These are phyloP conservation scores for Dendrostoma leiphaemia DNA, from an alignment of 2,329 filamentous ascomycete species.

Conservation along the genomic window DNA sequence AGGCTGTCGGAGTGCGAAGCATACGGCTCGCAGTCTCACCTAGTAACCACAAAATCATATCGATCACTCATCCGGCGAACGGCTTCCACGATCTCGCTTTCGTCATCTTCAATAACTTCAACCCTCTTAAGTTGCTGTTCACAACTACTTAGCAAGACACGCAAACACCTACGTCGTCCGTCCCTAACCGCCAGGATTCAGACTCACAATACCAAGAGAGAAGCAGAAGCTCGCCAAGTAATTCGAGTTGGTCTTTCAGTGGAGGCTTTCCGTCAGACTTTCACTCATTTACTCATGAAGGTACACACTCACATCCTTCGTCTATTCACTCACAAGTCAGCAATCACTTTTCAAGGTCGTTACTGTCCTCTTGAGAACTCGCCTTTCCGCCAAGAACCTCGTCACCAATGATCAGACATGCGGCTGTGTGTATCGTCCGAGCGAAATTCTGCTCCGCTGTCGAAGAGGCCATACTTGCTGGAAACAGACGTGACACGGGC, in stretches of 20 bases:
- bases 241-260: constrained; percentile 58
- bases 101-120: constrained; percentile 92
- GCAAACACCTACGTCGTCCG: no score
- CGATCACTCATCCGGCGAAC: constrained; percentile 80
- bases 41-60: constrained; percentile 95
- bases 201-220: constrained; percentile 55
- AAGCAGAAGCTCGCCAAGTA: constrained; percentile 67
- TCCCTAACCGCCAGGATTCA: no score
- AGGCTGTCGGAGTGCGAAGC: background rate
- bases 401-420: constrained; percentile 94
- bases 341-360: background rate
- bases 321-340: constrained; percentile 20
- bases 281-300: background rate
- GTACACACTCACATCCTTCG: constrained; percentile 25
- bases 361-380: constrained; percentile 23
- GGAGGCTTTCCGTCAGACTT: constrained; percentile 13
- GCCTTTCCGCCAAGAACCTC: constrained; percentile 95
- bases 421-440: constrained; percentile 81
- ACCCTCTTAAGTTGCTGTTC: constrained; percentile 71
- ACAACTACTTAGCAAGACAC: no score
- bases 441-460: constrained; percentile 55
- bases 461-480: constrained; percentile 41
- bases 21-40: constrained; percentile 31
- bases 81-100: constrained; percentile 85
- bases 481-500: background rate